Base-by-base conservation (phyloP, 305 asterid genomes). In the Solanum aculeatissimum region DNA sequence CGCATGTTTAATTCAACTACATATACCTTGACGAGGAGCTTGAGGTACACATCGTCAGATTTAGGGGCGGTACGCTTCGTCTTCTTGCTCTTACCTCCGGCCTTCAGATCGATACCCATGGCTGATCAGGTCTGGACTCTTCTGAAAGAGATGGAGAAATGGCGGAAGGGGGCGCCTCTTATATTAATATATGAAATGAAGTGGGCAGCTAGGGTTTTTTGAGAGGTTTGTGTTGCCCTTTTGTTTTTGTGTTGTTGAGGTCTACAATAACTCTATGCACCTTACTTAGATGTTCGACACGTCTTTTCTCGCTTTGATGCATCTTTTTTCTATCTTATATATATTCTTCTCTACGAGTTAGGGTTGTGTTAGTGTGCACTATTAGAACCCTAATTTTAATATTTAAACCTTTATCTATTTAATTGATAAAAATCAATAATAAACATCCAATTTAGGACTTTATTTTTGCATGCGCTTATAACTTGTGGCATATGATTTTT, bases 1-100 rank as follows among this genome's bases (percentile, higher is more conserved):
- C 1, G 4, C 21, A 2, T 19, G 9, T 12, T 3, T 38, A 57
- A 55, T 2, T 3, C 4, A 11, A 47, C 43, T 13, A 47, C 2
- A 49, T 47, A 16, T 15, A 92, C 96, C 96, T 93, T 93, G 63
- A 93, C 96, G 82, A 93, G 91, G 84, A 91, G 93, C 86, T 89
- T 93, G 68, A 93, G 91, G 86, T 93, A 93, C 8, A 92, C 89
- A 85, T 93, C 95, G 45, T 93, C 88, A 80, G 97, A 94, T 81
- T 92, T 92, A 9, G 97, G 95, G 15, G 94, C 95, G 0, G 95
- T 92, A 78, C 97, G 93, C 88, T 91, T 92, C 9, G 96, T 92
- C 90, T 92, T 91, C 97, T 94, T 94, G 86, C 86, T 77, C 95
- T 94, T 94, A 86, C 97, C 97, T 86, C 97, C 97, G 86, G 94